Conservation (phyloP, 176 grass and related monocot species). For the Microstegium vimineum region DNA sequence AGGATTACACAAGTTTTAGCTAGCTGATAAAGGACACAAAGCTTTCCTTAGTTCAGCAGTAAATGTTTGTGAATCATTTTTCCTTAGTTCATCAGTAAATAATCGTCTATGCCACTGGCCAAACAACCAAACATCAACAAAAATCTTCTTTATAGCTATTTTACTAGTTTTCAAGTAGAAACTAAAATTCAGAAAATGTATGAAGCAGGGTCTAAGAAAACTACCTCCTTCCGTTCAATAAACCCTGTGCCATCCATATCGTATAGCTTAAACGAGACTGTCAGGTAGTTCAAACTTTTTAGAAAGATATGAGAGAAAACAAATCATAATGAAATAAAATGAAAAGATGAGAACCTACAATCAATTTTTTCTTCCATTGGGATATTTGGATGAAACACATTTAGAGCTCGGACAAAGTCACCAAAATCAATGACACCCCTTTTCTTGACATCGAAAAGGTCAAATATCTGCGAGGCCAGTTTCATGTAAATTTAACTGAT, state of each 20-base stretch:
- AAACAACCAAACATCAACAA: not conserved
- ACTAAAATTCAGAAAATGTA: not conserved
- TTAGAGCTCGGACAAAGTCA: conserved; percentile 88
- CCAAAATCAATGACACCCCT: conserved; percentile 86
- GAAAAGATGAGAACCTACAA: conserved; percentile 54
- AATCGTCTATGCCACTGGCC: not conserved
- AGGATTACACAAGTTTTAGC: conserved; percentile 20
- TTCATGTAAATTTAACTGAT: conserved; percentile 24
- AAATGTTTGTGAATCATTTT: not conserved
- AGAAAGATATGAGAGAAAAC: conserved; percentile 13
- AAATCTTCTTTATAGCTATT: not conserved
- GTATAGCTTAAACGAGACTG: conserved; percentile 96
- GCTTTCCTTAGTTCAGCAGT: not conserved
- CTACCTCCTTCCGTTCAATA: conserved; percentile 96
- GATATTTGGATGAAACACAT: conserved; percentile 94
- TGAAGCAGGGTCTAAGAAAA: not conserved
- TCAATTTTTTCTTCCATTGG: conserved; percentile 94
- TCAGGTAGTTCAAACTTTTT: conserved; percentile 21
- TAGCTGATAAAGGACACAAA: not conserved
- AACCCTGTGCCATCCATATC: conserved; percentile 86
- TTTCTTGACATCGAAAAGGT: conserved; percentile 96
- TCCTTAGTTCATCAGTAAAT: not conserved
- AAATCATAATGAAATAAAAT: not conserved
- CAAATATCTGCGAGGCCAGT: conserved; percentile 66
- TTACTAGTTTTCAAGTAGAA: conserved; percentile 1